Conservation (phyloP, 805 yeast genomes). For the Sugiyamaella valdiviana region DNA sequence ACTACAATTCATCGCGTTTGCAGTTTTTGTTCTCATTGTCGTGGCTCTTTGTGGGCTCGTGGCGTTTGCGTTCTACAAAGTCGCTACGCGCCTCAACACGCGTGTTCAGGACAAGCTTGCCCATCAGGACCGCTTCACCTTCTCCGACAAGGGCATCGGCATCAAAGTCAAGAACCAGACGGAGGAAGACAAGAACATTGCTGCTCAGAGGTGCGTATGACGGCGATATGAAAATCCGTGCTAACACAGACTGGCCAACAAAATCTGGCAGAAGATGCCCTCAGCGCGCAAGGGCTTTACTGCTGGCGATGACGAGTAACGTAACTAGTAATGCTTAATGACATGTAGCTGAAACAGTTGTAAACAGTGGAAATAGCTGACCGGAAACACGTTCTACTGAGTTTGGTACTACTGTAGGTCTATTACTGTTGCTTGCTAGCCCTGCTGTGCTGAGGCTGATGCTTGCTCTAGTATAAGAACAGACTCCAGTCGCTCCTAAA, state of each 20-base stretch:
- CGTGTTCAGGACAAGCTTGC: conserved; percentile 14
- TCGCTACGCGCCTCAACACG: conserved; percentile 7
- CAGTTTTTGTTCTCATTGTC: conserved; percentile 8
- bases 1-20: neutral
- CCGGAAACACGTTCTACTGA: no score
- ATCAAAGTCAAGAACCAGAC: conserved; percentile 12
- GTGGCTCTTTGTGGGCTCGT: conserved; percentile 10
- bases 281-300: neutral
- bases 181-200: conserved; percentile 9
- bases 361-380: no score
- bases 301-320: neutral
- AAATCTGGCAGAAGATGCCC: conserved; percentile 1
- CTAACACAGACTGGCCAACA: conserved; percentile 4
- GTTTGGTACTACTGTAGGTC: no score
- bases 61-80: conserved; percentile 16
- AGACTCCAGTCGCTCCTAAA: no score
- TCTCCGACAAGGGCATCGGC: conserved; percentile 15
- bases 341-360: no score
- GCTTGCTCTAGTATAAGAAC: no score
- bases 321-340: no score
- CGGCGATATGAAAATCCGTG: neutral
- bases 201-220: conserved; percentile 15
- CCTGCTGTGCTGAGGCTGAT: no score
- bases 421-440: no score
- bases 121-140: conserved; percentile 13